These are phyloP conservation scores for Lachnellula willkommii DNA, from an alignment of 2,329 filamentous ascomycete species.

Conservation along the genomic window DNA sequence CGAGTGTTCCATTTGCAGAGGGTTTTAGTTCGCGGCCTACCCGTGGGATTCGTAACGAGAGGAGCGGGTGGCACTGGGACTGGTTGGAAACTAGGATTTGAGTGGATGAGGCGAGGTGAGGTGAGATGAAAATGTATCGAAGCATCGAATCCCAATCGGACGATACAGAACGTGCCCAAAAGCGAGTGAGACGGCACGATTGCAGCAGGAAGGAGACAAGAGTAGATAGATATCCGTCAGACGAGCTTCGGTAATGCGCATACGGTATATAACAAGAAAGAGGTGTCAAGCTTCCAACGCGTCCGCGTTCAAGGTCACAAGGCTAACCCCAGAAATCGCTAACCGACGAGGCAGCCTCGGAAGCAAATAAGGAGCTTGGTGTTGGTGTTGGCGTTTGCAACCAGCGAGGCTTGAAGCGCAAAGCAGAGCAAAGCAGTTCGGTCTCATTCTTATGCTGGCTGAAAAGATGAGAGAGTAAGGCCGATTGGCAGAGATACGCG, in stretches of 20 bases:
- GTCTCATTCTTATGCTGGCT: conserved; percentile 6
- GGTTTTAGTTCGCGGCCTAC: background rate
- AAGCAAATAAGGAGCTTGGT: background rate
- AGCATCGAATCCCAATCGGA: background rate
- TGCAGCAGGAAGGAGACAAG: background rate
- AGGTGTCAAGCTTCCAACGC: background rate
- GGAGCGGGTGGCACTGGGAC: background rate
- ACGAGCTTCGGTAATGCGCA: background rate
- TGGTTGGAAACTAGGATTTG: too few relatives aligned
- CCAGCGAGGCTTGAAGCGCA: background rate
- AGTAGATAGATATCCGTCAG: background rate
- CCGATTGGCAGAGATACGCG: conserved; percentile 17
- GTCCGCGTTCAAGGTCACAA: background rate
- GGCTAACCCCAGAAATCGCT: background rate
- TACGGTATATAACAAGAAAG: background rate
- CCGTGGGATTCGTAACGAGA: background rate
- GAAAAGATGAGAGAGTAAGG: background rate
- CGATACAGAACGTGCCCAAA: background rate
- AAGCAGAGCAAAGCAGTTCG: conserved; percentile 4
- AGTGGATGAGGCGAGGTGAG: too few relatives aligned
- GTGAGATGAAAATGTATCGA: too few relatives aligned
- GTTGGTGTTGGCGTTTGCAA: background rate
- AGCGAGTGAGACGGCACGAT: background rate
- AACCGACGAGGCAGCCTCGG: background rate
- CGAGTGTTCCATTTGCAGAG: background rate